Base-by-base conservation (phyloP, 2,329 filamentous ascomycete species). In the Cercospora zeina region DNA sequence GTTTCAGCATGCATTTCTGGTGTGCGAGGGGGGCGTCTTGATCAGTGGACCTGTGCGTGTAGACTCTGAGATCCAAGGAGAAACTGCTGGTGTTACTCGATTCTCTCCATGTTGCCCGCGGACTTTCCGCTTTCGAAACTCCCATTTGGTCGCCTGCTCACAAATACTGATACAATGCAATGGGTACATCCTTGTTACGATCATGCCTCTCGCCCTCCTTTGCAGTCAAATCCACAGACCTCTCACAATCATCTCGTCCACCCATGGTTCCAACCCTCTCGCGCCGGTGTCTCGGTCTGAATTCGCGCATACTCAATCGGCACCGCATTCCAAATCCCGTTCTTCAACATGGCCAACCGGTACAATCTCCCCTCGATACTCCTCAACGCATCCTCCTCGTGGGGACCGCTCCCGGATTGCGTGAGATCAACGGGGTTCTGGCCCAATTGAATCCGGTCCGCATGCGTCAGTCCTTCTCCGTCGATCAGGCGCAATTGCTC, bases 301-400 rank as follows among this genome's bases (percentile, higher is more conserved):
- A 85, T 81, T 67, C 90, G 81, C 30, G 89, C 89, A 81, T 96
- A 97, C 82, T 99, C 95, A 72, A 97, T 93, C 13, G 95, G 95
- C 61, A 97, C 83, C 62, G 87, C 86, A 56, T 87, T 82, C 80
- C 89, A 96, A 16, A 96, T 81, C 6, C 90, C 90, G 77, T 89
- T 89, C 86, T 97, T 97, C 78, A 90, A 87, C 88, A 96, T 91
- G 1, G 93, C 91, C 65, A 91, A 87, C 8, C 93, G 82, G 79
- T 93, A 99, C 72, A 99, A 75, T 71, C 89, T 87, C 0, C 90
- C 90, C 66, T 58, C 56, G 4, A 31, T 19, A 19, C 30, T 27
- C 45, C 56, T 24, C 33, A 50, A 19, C 2, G 36, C 31, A 51
- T 58, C 56, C 56, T 87, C 82, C 56, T 84, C 83, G 16, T 63